Conservation (phyloP, 495 filamentous ascomycete genomes). For the Aspergillus cavernicola region DNA sequence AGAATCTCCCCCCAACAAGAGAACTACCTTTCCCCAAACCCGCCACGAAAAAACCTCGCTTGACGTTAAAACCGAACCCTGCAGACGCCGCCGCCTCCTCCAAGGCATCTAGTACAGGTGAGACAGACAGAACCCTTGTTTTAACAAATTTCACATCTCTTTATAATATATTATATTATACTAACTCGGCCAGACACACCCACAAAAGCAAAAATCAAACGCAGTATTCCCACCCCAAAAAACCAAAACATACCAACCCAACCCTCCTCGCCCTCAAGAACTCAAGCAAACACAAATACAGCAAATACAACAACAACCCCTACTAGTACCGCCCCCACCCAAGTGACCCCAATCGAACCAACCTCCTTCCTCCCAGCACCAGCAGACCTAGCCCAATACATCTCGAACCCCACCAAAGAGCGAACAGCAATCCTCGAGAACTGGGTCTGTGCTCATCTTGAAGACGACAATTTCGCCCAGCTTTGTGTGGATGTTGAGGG, state of each 20-base stretch:
- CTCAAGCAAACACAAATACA: too few relatives aligned
- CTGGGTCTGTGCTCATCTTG: constrained; percentile 42
- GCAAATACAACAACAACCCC: too few relatives aligned
- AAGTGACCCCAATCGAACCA: neutral
- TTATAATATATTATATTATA: too few relatives aligned
- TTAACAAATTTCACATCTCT: too few relatives aligned
- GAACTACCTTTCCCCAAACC: constrained; percentile 40
- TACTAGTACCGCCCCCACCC: too few relatives aligned
- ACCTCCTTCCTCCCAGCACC: constrained; percentile 1
- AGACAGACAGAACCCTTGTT: too few relatives aligned
- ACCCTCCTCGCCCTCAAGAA: too few relatives aligned
- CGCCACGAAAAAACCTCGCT: constrained; percentile 19
- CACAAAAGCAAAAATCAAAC: neutral
- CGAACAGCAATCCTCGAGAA: constrained; percentile 35
- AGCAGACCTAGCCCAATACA: constrained; percentile 34
- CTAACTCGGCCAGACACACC: neutral
- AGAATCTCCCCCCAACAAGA: constrained; percentile 44
- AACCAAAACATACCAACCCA: too few relatives aligned
- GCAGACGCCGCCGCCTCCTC: neutral
- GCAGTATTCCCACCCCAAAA: too few relatives aligned
- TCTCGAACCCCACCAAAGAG: constrained; percentile 30
- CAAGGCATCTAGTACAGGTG: neutral
- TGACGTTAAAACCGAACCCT: neutral
- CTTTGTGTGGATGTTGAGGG: constrained; percentile 44
- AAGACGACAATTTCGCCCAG: constrained; percentile 42